Base-by-base conservation (phyloP, 805 yeast genomes). In the Nakazawaea wickerhamii region DNA sequence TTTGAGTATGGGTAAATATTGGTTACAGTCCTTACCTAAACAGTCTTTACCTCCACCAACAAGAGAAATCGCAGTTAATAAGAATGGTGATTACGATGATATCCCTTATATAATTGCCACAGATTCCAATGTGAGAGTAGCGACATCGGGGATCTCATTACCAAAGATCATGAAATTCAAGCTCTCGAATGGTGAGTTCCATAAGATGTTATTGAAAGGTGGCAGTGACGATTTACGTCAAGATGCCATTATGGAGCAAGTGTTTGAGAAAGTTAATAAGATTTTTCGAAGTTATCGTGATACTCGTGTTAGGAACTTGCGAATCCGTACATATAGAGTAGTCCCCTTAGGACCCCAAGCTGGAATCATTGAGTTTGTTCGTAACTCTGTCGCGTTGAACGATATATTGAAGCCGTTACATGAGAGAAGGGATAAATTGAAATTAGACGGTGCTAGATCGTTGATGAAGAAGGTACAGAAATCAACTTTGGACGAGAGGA, bases 181-280 rank as follows among this genome's bases (percentile, higher is more conserved):
- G 0, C 60, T 81, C 13, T 68, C 80, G 0, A 73, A 79, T 53
- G 98, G 98, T 0, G 48, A 59, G 0, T 53, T 44, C 0, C 81
- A 76, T 46, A 76, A 68, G 43, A 71, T 83, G 55, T 65, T 93
- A 15, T 63, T 90, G 50, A 93, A 93, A 57, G 87, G 87, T 20
- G 89, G 95, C 5, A 73, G 86, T 8, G 99, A 93, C 62, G 99
- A 93, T 61, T 65, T 93, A 40, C 67, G 98, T 40, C 99, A 95
- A 61, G 99, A 93, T 63, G 85, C 95, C 0, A 87, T 93, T 44
- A 95, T 93, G 99, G 95, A 91, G 58, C 98, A 93, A 57, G 98
- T 91, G 1, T 93, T 95, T 59, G 83, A 74, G 17, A 86, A 89
- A 53, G 96, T 89, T 13, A 89, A 90, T 54, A 61, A 67, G 11